These are phyloP conservation scores for sunflower (Helianthus annuus) DNA, from an alignment of 129 eudicot species.

Conservation along the genomic window HanXRQr2.0-SUNRISE NC_035438.2:2901209-2901708, in stretches of 20 bases:
- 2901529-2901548: conserved; percentile 59
- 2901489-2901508: conserved; percentile 61
- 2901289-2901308: conserved; percentile 90
- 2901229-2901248: conserved; percentile 67
- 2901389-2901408: conserved; percentile 53
- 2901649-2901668: conserved; percentile 82
- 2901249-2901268: conserved; percentile 54
- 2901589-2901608: conserved; percentile 89
- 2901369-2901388: conserved; percentile 43
- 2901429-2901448: conserved; percentile 53
- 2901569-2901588: conserved; percentile 37
- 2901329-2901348: conserved; percentile 68
- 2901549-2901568: conserved; percentile 52
- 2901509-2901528: conserved; percentile 75
- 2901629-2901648: conserved; percentile 66
- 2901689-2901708: conserved; percentile 77
- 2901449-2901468: conserved; percentile 64
- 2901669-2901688: conserved; percentile 75
- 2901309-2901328: conserved; percentile 80
- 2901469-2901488: conserved; percentile 37
- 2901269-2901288: conserved; percentile 71
- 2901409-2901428: conserved; percentile 62
- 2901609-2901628: conserved; percentile 47
- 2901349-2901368: conserved; percentile 54
- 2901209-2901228: conserved; percentile 70